Conservation (phyloP, 2,329 filamentous ascomycete genomes). For the Stromatinia cepivora region DNA sequence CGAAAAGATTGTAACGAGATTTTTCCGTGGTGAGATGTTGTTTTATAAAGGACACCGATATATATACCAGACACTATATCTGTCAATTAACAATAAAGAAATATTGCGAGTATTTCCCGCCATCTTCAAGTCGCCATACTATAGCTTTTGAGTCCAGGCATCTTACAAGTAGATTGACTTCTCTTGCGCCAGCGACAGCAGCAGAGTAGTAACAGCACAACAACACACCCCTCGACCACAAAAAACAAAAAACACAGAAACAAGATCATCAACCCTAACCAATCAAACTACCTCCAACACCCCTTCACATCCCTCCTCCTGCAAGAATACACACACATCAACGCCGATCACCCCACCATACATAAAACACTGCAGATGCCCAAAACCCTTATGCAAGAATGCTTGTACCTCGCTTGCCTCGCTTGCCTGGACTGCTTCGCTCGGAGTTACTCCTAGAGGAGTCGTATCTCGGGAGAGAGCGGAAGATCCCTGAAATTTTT, state of each 20-base stretch:
- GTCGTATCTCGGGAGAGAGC: too few species aligned
- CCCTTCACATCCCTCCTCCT: too few species aligned
- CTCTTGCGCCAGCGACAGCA: not conserved
- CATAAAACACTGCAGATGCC: not conserved
- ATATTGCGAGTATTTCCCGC: not conserved
- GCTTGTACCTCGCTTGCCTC: not conserved
- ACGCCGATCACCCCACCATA: not conserved
- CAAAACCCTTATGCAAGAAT: not conserved
- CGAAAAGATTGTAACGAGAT: not conserved
- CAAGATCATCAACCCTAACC: too few species aligned
- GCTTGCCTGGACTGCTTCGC: too few species aligned
- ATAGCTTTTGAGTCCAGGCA: not conserved
- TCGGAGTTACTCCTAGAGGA: too few species aligned
- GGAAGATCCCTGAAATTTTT: too few species aligned
- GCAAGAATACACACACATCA: not conserved
- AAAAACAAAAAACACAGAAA: too few species aligned
- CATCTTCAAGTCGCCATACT: not conserved
- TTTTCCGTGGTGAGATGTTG: not conserved
- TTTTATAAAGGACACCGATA: too few species aligned
- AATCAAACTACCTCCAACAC: too few species aligned
- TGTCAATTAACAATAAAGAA: not conserved
- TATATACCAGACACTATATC: not conserved
- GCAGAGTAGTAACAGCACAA: not conserved
- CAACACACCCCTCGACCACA: too few species aligned
- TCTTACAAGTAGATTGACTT: not conserved